Conservation (phyloP, 2,329 filamentous ascomycete species). For the Aspergillus eucalypticola region DNA sequence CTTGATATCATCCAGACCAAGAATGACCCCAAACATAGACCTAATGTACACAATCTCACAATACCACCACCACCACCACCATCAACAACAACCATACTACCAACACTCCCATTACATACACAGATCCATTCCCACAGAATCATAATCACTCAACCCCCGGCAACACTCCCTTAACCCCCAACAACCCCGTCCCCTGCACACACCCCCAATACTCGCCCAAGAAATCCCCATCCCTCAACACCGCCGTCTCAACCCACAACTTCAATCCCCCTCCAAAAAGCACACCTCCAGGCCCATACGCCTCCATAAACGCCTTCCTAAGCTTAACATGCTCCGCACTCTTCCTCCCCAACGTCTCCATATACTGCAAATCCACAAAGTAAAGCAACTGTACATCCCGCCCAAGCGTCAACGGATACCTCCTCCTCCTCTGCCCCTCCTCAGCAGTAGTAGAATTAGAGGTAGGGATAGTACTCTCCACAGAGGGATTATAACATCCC, state of each 20-base stretch:
- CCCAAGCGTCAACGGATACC: constrained; percentile 12
- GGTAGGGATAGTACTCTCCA: too few relatives aligned
- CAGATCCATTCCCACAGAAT: too few relatives aligned
- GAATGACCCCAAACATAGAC: too few relatives aligned
- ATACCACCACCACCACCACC: too few relatives aligned
- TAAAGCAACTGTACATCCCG: constrained; percentile 21
- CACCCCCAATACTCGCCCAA: constrained; percentile 24
- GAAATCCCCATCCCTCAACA: constrained; percentile 16
- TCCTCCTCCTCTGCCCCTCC: neutral
- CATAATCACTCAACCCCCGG: neutral
- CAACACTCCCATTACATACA: too few relatives aligned
- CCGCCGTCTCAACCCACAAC: constrained; percentile 22
- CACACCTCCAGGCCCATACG: constrained; percentile 15
- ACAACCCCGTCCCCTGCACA: constrained; percentile 19
- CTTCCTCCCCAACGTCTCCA: constrained; percentile 16
- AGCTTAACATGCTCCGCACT: constrained; percentile 17
- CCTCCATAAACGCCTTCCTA: constrained; percentile 12
- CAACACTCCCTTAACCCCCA: neutral
- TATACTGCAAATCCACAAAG: constrained; percentile 19
- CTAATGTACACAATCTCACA: too few relatives aligned
- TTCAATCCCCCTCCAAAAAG: constrained; percentile 9
- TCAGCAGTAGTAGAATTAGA: neutral
- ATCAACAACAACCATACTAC: too few relatives aligned
- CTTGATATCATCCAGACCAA: too few relatives aligned
- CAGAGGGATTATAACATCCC: constrained; percentile 14